Evolutionary conservation across 495 filamentous ascomycete genomes (phyloP).

Genomic region (Aspergillus coremiiformis): DNA sequence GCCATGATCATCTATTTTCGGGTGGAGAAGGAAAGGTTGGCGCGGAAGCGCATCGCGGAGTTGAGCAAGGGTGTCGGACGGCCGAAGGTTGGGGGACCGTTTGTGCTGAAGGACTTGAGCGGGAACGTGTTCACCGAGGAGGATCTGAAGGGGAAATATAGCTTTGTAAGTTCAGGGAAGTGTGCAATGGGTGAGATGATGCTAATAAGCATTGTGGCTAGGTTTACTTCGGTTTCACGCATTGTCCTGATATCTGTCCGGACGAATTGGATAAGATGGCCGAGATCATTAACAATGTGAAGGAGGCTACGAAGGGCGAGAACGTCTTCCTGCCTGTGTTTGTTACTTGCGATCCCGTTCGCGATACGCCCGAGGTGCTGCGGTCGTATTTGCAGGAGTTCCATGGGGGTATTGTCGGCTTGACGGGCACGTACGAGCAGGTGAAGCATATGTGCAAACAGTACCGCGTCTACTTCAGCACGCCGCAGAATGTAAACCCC

Average conservation of each 20-base stretch:
- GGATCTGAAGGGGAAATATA: conserved; percentile 81
- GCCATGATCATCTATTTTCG: conserved; percentile 86
- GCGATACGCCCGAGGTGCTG: conserved; percentile 79
- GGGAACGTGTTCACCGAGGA: conserved; percentile 66
- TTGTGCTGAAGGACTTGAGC: conserved; percentile 73
- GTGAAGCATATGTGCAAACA: conserved; percentile 87
- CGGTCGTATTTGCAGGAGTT: conserved; percentile 85
- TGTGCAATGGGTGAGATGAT: not conserved
- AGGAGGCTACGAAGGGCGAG: conserved; percentile 39
- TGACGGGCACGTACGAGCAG: conserved; percentile 90
- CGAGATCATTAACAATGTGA: conserved; percentile 77
- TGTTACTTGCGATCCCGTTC: conserved; percentile 89
- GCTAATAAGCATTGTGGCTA: conserved; percentile 14
- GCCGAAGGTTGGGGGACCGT: conserved; percentile 87
- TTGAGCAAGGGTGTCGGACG: conserved; percentile 84
- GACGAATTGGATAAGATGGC: conserved; percentile 99
- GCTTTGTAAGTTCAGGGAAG: conserved; percentile 44
- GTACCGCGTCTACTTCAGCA: conserved; percentile 96
- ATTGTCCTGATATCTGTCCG: conserved; percentile 97
- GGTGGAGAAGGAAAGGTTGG: conserved; percentile 79
- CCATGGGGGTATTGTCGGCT: conserved; percentile 75
- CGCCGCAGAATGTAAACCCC: conserved; percentile 74
- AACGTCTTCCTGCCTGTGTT: conserved; percentile 67
- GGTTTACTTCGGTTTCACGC: conserved; percentile 98
- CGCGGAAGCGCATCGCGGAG: conserved; percentile 77